These are phyloP conservation scores for Protomyces pachydermus DNA, from an alignment of 1,139 yeast genomes.

Conservation along the genomic window DNA sequence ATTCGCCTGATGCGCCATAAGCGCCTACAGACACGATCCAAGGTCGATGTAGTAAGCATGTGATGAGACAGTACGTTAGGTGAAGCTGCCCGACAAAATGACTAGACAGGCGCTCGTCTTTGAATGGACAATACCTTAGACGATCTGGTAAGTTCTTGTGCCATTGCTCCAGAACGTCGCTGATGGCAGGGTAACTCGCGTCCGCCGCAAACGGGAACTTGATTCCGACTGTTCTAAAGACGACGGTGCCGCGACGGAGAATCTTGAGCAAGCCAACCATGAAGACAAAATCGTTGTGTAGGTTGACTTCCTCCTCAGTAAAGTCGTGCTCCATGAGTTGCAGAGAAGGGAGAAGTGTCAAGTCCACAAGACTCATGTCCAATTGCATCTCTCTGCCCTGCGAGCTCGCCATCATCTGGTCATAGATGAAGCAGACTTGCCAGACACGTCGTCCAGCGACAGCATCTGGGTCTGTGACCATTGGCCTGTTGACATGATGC, in stretches of 20 bases:
- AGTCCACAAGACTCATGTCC: constrained; percentile 16
- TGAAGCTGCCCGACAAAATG: constrained; percentile 50
- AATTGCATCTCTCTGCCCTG: constrained; percentile 19
- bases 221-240: constrained; percentile 14
- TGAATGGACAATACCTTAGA: neutral
- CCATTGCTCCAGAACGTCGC: constrained; percentile 10
- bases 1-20: constrained; percentile 16
- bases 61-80: constrained; percentile 66
- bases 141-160: constrained; percentile 9
- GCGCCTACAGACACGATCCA: constrained; percentile 35
- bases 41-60: constrained; percentile 67
- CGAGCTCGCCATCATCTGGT: constrained; percentile 25
- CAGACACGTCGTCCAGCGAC: constrained; percentile 16
- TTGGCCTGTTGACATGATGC: constrained; percentile 2
- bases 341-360: constrained; percentile 14
- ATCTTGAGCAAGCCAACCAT: constrained; percentile 21
- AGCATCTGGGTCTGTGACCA: constrained; percentile 10
- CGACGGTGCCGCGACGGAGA: constrained; percentile 13
- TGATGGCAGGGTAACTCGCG: constrained; percentile 13
- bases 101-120: constrained; percentile 1
- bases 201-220: constrained; percentile 23
- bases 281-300: constrained; percentile 22
- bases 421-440: constrained; percentile 23
- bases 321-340: neutral
- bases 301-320: neutral